Conservation (phyloP, 768 basidiomycete genomes). For the Dacryopinax spathularia region DNA sequence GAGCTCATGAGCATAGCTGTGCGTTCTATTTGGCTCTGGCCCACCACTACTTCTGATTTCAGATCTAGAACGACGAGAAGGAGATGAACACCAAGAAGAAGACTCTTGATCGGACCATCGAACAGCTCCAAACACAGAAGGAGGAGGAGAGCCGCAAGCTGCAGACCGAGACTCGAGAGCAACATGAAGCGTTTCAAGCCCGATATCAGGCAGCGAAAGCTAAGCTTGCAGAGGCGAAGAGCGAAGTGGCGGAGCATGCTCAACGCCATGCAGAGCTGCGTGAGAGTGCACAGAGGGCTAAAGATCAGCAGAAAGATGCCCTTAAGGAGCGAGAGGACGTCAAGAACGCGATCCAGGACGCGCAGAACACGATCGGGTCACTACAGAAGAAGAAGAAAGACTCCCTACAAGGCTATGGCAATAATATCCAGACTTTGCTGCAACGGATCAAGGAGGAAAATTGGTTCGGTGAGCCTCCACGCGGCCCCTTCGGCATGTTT, state of each 20-base stretch:
- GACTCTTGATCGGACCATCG: conserved; percentile 23
- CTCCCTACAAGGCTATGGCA: conserved; percentile 47
- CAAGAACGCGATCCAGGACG: conserved; percentile 32
- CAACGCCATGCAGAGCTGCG: conserved; percentile 13
- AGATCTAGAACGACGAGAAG: conserved; percentile 36
- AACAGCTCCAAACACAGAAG: conserved; percentile 34
- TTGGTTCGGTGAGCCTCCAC: conserved; percentile 53
- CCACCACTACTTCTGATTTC: neutral
- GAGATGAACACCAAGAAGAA: conserved; percentile 34
- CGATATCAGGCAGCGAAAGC: conserved; percentile 37
- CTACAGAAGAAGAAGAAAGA: conserved; percentile 42
- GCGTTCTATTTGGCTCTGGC: neutral
- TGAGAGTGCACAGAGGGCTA: neutral
- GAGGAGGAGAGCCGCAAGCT: conserved; percentile 37
- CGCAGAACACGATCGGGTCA: conserved; percentile 36
- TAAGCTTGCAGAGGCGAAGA: conserved; percentile 29
- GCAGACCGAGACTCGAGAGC: conserved; percentile 44
- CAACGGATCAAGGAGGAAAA: conserved; percentile 34
- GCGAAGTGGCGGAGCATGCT: conserved; percentile 9
- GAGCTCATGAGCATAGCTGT: neutral
- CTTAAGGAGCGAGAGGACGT: conserved; percentile 15
- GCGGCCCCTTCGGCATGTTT: conserved; percentile 67
- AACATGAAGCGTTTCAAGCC: conserved; percentile 42
- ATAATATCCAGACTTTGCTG: conserved; percentile 43
- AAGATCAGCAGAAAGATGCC: neutral